Conservation (phyloP, 73 alveolate genomes). For the Paramecium tetraurelia region DNA sequence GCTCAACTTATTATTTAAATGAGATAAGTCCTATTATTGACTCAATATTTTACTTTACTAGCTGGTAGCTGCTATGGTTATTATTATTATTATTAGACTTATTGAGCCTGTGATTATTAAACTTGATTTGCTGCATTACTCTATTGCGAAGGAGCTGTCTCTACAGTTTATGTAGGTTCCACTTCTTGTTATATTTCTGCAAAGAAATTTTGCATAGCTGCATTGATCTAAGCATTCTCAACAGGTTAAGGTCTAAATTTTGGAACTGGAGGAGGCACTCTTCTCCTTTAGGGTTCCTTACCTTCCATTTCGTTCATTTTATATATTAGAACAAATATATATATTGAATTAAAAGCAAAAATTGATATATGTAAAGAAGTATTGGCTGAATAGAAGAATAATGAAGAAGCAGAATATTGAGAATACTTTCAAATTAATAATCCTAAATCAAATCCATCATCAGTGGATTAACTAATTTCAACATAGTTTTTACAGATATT, state of each 20-base stretch:
- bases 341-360: neutral
- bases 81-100: neutral
- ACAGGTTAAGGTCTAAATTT: neutral
- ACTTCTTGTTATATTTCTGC: neutral
- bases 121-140: neutral
- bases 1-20: neutral
- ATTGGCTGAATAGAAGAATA: neutral
- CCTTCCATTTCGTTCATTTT: neutral
- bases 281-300: neutral
- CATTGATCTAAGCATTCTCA: neutral
- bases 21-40: neutral
- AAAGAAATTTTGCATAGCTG: neutral
- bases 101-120: neutral
- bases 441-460: too few species aligned
- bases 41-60: neutral
- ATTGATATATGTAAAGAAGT: too few species aligned
- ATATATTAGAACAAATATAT: neutral
- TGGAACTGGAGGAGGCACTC: conserved; percentile 31
- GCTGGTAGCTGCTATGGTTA: neutral
- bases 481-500: neutral
- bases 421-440: too few species aligned
- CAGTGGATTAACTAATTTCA: neutral
- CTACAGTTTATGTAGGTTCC: neutral
- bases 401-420: neutral
- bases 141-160: neutral